phyloP scores from a whole-genome alignment of 1,284 basidiomycete species.

The Cryptococcus sp. region DNA sequence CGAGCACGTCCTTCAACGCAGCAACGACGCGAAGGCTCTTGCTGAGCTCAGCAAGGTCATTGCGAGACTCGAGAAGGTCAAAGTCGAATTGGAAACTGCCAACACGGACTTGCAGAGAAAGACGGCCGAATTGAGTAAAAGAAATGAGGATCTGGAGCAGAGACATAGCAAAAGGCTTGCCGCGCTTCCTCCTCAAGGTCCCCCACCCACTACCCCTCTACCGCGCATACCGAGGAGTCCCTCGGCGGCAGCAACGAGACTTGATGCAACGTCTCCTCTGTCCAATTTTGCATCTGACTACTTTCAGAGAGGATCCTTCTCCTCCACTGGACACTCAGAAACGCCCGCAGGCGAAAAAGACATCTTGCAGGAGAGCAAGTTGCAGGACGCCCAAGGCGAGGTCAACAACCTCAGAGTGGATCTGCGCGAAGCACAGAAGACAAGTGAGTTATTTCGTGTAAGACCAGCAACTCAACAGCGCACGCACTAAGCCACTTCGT shows the following conservation, averaged over 20 bases:
- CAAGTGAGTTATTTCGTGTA: slow-evolving; percentile 16
- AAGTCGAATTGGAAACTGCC: slow-evolving; percentile 25
- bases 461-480: neutral
- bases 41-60: slow-evolving; percentile 29
- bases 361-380: slow-evolving; percentile 26
- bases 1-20: slow-evolving; percentile 39
- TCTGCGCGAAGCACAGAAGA: slow-evolving; percentile 32
- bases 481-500: neutral
- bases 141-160: slow-evolving; percentile 22
- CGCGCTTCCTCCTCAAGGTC: slow-evolving; percentile 41
- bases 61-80: slow-evolving; percentile 24
- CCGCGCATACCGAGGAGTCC: slow-evolving; percentile 37
- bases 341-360: slow-evolving; percentile 19
- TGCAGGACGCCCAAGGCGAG: slow-evolving; percentile 27
- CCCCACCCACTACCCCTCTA: slow-evolving; percentile 44
- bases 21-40: slow-evolving; percentile 31
- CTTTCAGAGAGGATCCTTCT: slow-evolving; percentile 11
- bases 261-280: neutral
- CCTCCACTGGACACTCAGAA: slow-evolving; percentile 6
- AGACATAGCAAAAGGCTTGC: slow-evolving; percentile 17
- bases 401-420: slow-evolving; percentile 26
- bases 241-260: slow-evolving; percentile 10
- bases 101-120: slow-evolving; percentile 31
- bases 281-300: slow-evolving; percentile 3
- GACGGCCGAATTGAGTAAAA: slow-evolving; percentile 21